Evolutionary conservation across 2,329 filamentous ascomycete genomes (phyloP).

Genomic region (Aspergillus novofumigatus): DNA sequence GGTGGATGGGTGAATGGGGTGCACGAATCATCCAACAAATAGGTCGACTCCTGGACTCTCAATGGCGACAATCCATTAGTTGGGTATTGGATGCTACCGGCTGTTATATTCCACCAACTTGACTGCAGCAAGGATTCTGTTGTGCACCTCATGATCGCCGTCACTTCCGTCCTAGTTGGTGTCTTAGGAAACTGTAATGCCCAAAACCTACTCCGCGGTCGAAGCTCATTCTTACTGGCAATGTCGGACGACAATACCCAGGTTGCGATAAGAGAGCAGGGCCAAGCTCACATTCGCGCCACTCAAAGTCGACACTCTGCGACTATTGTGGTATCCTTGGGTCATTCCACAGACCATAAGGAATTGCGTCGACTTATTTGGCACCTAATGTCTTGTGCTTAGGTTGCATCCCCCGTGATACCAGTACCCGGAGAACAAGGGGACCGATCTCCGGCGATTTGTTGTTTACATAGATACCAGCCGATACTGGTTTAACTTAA

Average conservation of each 20-base stretch:
- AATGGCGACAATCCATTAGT: constrained; percentile 25
- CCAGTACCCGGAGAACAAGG: not conserved
- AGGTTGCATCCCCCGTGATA: not conserved
- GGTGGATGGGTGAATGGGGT: constrained; percentile 68
- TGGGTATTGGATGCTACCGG: constrained; percentile 35
- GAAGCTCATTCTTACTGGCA: not conserved
- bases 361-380: not conserved
- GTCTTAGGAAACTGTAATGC: not conserved
- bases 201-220: not conserved
- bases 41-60: constrained; percentile 20
- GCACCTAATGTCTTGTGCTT: not conserved
- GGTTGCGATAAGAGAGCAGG: not conserved
- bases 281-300: not conserved
- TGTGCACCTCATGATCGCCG: not conserved
- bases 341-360: not conserved
- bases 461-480: not conserved
- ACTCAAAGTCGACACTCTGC: not conserved
- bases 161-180: not conserved
- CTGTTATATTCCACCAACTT: constrained; percentile 19
- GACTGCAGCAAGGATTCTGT: constrained; percentile 4
- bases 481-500: not conserved
- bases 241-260: not conserved
- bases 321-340: not conserved
- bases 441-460: not conserved
- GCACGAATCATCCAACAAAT: constrained; percentile 63